A percentile compares a stretch with the other conserved stretches of the same genome.
Evolutionary conservation across 1,139 yeast species (phyloP).

Genomic region (Yamadazyma jaroonii): DNA sequence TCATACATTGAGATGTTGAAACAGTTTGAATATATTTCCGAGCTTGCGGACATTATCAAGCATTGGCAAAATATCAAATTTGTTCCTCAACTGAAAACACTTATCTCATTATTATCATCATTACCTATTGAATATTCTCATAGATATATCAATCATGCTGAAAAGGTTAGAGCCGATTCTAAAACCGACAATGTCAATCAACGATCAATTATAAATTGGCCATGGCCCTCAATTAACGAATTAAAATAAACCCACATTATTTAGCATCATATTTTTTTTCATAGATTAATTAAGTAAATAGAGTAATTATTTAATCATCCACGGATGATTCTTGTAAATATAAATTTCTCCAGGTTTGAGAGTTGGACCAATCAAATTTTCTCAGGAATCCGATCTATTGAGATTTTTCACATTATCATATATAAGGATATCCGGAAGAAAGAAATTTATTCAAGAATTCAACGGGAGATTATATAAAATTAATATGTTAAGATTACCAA

Average conservation of each 20-base stretch:
- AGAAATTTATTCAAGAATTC: not conserved
- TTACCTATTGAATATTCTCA: constrained; percentile 38
- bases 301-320: too few relatives aligned
- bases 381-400: not conserved
- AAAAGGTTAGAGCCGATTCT: constrained; percentile 20
- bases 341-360: not conserved
- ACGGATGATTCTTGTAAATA: too few relatives aligned
- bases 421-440: constrained; percentile 2
- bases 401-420: constrained; percentile 1
- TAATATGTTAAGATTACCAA: constrained; percentile 31
- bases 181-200: not conserved
- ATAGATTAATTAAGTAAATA: too few relatives aligned
- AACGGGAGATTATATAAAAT: not conserved
- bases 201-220: constrained; percentile 16
- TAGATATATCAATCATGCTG: constrained; percentile 41
- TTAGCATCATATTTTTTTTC: too few relatives aligned
- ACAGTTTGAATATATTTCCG: constrained; percentile 45
- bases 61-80: constrained; percentile 60
- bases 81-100: constrained; percentile 39
- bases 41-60: constrained; percentile 49
- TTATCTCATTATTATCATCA: constrained; percentile 35
- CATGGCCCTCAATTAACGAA: constrained; percentile 21
- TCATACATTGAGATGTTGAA: constrained; percentile 51
- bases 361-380: constrained; percentile 2
- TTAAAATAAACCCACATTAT: not conserved